phyloP scores from a whole-genome alignment of 495 filamentous ascomycete species.

The Eremomyces bilateralis region DNA sequence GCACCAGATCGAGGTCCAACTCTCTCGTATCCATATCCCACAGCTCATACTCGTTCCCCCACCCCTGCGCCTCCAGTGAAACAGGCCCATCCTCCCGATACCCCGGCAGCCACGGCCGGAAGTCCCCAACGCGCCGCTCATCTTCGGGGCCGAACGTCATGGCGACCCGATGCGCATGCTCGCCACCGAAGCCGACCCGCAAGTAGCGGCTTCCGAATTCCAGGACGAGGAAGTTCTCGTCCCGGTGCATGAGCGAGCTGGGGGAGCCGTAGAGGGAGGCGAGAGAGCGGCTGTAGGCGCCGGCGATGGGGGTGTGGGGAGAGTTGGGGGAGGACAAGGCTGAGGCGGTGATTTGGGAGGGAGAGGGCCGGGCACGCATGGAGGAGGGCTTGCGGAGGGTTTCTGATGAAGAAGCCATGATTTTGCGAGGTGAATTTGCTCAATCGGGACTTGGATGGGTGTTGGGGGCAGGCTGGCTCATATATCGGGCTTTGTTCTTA shows the following conservation, averaged over 20 bases:
- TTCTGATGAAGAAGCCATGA: no score
- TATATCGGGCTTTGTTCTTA: no score
- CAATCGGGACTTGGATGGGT: no score
- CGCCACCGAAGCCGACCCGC: constrained; percentile 68
- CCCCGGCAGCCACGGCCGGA: constrained; percentile 41
- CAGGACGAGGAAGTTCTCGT: constrained; percentile 54
- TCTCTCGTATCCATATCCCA: constrained; percentile 57
- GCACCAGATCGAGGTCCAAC: constrained; percentile 54
- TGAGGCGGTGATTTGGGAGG: no score
- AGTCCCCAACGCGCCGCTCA: constrained; percentile 64
- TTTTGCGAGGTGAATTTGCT: no score
- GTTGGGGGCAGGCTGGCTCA: no score
- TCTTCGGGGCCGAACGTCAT: constrained; percentile 50
- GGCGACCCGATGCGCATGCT: constrained; percentile 47
- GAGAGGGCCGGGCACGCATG: no score
- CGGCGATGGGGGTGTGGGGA: constrained; percentile 39
- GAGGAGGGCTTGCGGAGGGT: no score
- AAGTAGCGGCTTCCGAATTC: constrained; percentile 66
- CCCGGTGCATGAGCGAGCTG: constrained; percentile 51
- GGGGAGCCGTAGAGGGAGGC: constrained; percentile 50
- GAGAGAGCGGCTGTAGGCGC: constrained; percentile 26
- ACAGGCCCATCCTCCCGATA: constrained; percentile 24
- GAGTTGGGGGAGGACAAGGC: no score
- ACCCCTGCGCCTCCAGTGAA: constrained; percentile 26
- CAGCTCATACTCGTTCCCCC: constrained; percentile 56